Evolutionary conservation across 2,329 filamentous ascomycete species (phyloP), one percentile per base, ranked within the genome.

Genomic region (Myotisia sp.): DNA sequence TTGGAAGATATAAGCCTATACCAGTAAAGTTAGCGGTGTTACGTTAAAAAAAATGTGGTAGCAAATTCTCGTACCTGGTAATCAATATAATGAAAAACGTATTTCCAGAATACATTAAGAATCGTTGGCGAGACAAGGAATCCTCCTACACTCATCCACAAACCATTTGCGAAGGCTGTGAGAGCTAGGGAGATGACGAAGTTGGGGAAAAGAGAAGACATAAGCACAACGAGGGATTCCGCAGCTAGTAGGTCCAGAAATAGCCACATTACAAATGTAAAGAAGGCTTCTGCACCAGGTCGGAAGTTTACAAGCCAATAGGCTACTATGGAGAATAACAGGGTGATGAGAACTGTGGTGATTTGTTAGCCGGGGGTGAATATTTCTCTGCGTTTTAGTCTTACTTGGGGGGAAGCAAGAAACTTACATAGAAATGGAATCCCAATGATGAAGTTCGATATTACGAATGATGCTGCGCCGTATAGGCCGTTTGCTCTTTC

Each of bases 141-240:
- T 0, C 84, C 84, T 34, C 77, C 74, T 1, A 87, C 80, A 33
- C 71, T 76, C 83, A 92, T 92, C 83, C 83, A 92, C 5, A 92
- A 63, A 0, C 83, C 84, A 55, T 92, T 92, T 14, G 80, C 78
- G 49, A 92, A 92, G 0, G 84, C 83, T 0, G 80, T 79, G 2
- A 84, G 63, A 0, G 84, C 83, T 0, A 92, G 70, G 0, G 80
- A 66, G 28, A 87, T 70, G 32, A 92, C 83, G 44, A 92, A 92
- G 41, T 76, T 78, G 0, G 81, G 81, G 43, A 85, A 75, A 1
- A 90, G 53, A 1, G 70, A 72, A 0, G 76, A 72, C 14, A 90
- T 63, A 18, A 92, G 64, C 2, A 92, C 80, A 16, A 92, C 82
- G 1, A 92, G 70, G 1, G 78, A 79, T 56, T 90, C 83, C 13